Percentiles rank a stretch among this genome's conserved stretches.
Evolutionary conservation across 768 basidiomycete species (phyloP).

Genomic region (Gautieria morchelliformis): DNA sequence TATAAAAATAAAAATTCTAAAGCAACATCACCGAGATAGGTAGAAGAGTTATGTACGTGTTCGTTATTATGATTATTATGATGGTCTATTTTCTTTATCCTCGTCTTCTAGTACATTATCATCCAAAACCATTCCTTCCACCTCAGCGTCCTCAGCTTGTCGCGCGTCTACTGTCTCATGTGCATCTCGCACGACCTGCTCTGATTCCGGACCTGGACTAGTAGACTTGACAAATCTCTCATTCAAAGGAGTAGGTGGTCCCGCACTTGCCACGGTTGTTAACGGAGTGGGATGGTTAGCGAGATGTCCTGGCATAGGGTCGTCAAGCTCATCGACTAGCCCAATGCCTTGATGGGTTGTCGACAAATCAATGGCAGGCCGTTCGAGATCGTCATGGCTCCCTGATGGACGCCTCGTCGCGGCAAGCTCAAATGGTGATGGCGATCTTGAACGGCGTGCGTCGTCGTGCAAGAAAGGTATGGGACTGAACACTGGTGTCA

Average conservation of each 20-base stretch:
- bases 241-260: not conserved
- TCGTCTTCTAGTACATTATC: slow-evolving; percentile 9
- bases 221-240: slow-evolving; percentile 14
- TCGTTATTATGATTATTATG: not conserved
- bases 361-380: not conserved
- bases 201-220: not conserved
- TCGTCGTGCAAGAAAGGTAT: slow-evolving; percentile 83
- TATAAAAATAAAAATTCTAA: no score
- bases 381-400: not conserved
- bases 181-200: not conserved
- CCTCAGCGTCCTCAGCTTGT: slow-evolving; percentile 11
- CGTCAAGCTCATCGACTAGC: slow-evolving; percentile 78
- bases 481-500: slow-evolving; percentile 79
- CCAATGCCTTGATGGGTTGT: slow-evolving; percentile 34
- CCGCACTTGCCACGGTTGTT: slow-evolving; percentile 20
- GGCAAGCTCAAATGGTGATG: slow-evolving; percentile 55
- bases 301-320: slow-evolving; percentile 76
- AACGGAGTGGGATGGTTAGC: slow-evolving; percentile 71
- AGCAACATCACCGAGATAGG: no score
- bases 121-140: slow-evolving; percentile 16
- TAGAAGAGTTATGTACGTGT: no score
- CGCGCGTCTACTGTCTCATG: not conserved
- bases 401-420: slow-evolving; percentile 22
- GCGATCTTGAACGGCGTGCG: slow-evolving; percentile 69
- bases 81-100: slow-evolving; percentile 9